These are phyloP conservation scores for Fusarium phyllophilum DNA, from an alignment of 2,329 filamentous ascomycete genomes.

Conservation along the genomic window DNA sequence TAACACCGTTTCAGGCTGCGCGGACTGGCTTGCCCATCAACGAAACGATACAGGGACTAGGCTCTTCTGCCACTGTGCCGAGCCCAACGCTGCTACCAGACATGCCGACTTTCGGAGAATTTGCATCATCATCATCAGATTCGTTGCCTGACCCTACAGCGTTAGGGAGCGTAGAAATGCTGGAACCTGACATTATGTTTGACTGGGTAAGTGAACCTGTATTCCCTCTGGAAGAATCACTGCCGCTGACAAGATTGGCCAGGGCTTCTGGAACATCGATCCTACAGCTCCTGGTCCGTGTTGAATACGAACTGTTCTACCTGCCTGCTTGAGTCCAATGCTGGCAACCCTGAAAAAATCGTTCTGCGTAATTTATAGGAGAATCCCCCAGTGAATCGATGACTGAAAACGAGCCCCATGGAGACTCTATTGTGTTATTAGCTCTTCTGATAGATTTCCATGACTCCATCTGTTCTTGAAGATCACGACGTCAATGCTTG, in stretches of 20 bases:
- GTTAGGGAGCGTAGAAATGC: neutral
- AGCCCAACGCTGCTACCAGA: neutral
- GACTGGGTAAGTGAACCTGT: neutral
- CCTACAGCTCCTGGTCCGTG: neutral
- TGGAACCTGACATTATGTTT: neutral
- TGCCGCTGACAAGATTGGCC: neutral
- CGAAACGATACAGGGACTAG: neutral
- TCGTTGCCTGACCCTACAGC: neutral
- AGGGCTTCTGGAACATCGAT: slow-evolving; percentile 1
- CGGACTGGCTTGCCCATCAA: too few species aligned
- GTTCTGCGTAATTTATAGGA: fast-evolving
- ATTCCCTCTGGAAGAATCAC: too few species aligned
- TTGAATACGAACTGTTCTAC: neutral
- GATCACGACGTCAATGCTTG: neutral
- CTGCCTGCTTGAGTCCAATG: neutral
- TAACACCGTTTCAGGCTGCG: neutral
- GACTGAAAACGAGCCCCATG: too few species aligned
- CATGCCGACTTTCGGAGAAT: neutral
- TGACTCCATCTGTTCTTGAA: neutral
- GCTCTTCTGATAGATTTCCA: neutral
- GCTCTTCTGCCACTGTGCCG: neutral
- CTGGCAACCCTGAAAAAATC: neutral
- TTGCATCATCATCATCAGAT: neutral
- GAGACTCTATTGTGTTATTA: too few species aligned
- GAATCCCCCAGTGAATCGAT: neutral